A percentile compares a stretch with the other conserved stretches of the same genome.
Evolutionary conservation across 805 yeast species (phyloP).

Genomic region (Candida awuae): DNA sequence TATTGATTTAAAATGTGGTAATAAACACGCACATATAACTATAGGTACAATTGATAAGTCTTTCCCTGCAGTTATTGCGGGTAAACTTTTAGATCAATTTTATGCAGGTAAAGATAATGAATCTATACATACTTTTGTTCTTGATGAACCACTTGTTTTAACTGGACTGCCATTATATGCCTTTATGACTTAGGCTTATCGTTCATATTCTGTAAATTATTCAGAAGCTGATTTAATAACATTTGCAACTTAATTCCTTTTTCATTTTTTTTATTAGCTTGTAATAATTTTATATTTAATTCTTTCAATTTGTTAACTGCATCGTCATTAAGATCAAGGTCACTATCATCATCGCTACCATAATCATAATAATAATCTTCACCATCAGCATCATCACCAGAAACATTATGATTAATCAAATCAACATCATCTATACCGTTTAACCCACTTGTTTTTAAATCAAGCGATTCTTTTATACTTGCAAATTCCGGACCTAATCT

Average conservation of each 20-base stretch:
- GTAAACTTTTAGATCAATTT: constrained; percentile 26
- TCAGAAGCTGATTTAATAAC: neutral
- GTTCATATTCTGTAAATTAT: neutral
- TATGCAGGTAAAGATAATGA: constrained; percentile 16
- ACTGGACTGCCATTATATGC: constrained; percentile 18
- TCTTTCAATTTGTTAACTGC: neutral
- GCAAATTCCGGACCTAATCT: constrained; percentile 4
- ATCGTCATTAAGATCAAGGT: neutral
- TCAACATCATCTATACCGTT: constrained; percentile 2
- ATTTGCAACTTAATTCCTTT: neutral
- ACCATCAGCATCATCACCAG: constrained; percentile 1
- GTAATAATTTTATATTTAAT: neutral
- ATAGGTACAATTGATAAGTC: constrained; percentile 48
- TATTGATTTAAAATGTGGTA: constrained; percentile 25
- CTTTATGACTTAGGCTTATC: constrained; percentile 2
- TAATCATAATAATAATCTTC: constrained; percentile 9
- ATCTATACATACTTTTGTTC: constrained; percentile 10
- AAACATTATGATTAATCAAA: constrained; percentile 3
- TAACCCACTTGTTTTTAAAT: constrained; percentile 2
- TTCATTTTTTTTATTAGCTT: neutral
- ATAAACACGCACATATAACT: constrained; percentile 60
- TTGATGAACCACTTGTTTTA: constrained; percentile 10
- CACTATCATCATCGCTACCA: neutral
- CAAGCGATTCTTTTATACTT: constrained; percentile 1
- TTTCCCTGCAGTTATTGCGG: constrained; percentile 44